Evolutionary conservation across 2,329 filamentous ascomycete genomes (phyloP).

Genomic region (Paecilomyces fulvus): DNA sequence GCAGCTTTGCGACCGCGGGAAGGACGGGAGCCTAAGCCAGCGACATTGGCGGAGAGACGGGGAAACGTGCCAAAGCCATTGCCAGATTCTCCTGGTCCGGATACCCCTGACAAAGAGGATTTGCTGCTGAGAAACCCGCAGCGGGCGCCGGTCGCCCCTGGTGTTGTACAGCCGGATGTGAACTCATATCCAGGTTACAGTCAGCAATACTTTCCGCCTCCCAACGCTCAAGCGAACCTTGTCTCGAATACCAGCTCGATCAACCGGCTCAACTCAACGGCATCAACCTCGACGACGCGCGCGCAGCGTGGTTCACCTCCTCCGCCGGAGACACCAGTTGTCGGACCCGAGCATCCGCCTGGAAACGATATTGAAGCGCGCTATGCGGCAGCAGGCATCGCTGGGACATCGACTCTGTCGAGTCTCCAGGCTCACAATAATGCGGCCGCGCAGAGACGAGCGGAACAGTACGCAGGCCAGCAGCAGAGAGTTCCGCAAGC

Average conservation of each 20-base stretch:
- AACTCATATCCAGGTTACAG: constrained; percentile 46
- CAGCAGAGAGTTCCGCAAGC: constrained; percentile 31
- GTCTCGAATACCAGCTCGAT: constrained; percentile 47
- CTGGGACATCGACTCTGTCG: constrained; percentile 72
- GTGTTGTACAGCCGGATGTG: constrained; percentile 14
- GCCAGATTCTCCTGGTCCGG: constrained; percentile 71
- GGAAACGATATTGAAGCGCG: constrained; percentile 80
- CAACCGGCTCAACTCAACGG: constrained; percentile 65
- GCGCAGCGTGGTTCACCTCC: constrained; percentile 89
- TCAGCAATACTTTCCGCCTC: constrained; percentile 57
- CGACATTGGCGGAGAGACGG: constrained; percentile 68
- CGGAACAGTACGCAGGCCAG: constrained; percentile 64
- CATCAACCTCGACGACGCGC: constrained; percentile 85
- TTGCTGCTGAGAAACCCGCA: constrained; percentile 61
- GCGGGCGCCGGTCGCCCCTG: constrained; percentile 26
- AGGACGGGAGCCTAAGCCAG: constrained; percentile 46
- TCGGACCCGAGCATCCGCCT: constrained; percentile 61
- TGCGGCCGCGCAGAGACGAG: constrained; percentile 70
- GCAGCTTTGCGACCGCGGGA: constrained; percentile 32
- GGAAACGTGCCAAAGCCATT: constrained; percentile 71
- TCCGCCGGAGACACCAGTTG: constrained; percentile 83
- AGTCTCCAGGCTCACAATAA: constrained; percentile 69
- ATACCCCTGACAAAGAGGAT: constrained; percentile 66
- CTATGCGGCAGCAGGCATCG: constrained; percentile 85
- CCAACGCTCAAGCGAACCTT: constrained; percentile 29